Conservation (phyloP, 2,329 filamentous ascomycete genomes). For the Lachnellula suecica region DNA sequence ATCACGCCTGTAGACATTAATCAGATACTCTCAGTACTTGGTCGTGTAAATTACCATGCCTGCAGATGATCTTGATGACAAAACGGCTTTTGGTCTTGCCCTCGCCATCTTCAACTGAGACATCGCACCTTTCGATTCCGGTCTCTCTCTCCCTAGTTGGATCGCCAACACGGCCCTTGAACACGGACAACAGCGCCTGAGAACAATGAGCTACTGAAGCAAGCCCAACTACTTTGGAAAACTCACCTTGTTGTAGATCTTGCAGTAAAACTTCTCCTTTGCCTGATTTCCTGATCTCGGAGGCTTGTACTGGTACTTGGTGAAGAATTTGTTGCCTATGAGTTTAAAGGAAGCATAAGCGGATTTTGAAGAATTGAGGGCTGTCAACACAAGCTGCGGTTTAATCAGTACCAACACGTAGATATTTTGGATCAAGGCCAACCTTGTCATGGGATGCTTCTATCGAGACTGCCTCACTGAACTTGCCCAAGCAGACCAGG, state of each 20-base stretch:
- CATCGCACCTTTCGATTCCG: constrained; percentile 72
- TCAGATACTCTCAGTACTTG: background rate
- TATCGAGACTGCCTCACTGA: constrained; percentile 75
- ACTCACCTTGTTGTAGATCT: constrained; percentile 67
- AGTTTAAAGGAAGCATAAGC: constrained; percentile 75
- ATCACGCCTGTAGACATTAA: constrained; percentile 55
- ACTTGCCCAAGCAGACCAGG: constrained; percentile 73
- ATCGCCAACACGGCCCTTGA: constrained; percentile 66
- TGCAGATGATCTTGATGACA: constrained; percentile 70
- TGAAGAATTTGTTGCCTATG: constrained; percentile 67
- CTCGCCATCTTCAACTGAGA: constrained; percentile 69
- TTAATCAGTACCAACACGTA: constrained; percentile 11
- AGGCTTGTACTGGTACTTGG: constrained; percentile 66
- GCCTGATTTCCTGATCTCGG: constrained; percentile 13
- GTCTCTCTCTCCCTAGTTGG: constrained; percentile 63
- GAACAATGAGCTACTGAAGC: constrained; percentile 1
- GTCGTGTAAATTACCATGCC: constrained; percentile 54
- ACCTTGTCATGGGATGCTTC: constrained; percentile 44
- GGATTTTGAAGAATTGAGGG: constrained; percentile 78
- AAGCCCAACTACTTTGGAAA: background rate
- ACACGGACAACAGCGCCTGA: constrained; percentile 69
- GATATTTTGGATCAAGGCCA: constrained; percentile 1
- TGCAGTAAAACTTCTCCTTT: constrained; percentile 66
- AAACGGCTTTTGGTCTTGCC: constrained; percentile 69
- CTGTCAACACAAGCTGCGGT: constrained; percentile 66